Evolutionary conservation across 768 basidiomycete genomes (phyloP).

Genomic region (Tephrocybe rancida): DNA sequence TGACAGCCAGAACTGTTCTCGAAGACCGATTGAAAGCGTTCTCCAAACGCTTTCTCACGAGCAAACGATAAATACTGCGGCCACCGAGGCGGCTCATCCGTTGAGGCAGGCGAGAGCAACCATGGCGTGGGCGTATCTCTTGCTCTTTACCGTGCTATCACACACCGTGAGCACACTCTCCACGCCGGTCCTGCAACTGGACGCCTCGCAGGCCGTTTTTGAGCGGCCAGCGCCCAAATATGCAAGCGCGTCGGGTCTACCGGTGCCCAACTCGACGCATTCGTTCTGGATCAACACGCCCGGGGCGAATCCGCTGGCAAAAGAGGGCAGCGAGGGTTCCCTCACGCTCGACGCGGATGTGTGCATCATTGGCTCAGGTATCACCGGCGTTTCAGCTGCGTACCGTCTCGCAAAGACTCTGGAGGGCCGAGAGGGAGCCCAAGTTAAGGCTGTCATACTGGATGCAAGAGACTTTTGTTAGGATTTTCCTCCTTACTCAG

Average conservation of each 20-base stretch:
- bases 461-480: constrained; percentile 88
- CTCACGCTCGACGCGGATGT: constrained; percentile 69
- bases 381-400: constrained; percentile 75
- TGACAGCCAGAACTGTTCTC: no score
- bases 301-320: constrained; percentile 66
- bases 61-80: no score
- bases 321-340: constrained; percentile 62
- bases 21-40: no score
- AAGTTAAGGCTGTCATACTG: constrained; percentile 47
- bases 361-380: constrained; percentile 80
- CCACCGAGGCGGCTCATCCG: neutral
- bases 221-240: constrained; percentile 1
- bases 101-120: neutral
- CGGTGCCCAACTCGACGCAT: constrained; percentile 63
- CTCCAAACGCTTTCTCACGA: no score
- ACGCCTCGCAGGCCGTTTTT: constrained; percentile 9
- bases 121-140: constrained; percentile 1
- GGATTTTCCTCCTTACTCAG: constrained; percentile 26
- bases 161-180: constrained; percentile 6
- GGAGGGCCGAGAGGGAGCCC: constrained; percentile 15
- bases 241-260: constrained; percentile 30
- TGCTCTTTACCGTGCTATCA: neutral
- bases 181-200: constrained; percentile 1
- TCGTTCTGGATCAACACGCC: constrained; percentile 75
- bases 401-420: constrained; percentile 62